These are phyloP conservation scores for Fistulinella cinereoalba DNA, from an alignment of 1,284 basidiomycete species.

Conservation along the genomic window DNA sequence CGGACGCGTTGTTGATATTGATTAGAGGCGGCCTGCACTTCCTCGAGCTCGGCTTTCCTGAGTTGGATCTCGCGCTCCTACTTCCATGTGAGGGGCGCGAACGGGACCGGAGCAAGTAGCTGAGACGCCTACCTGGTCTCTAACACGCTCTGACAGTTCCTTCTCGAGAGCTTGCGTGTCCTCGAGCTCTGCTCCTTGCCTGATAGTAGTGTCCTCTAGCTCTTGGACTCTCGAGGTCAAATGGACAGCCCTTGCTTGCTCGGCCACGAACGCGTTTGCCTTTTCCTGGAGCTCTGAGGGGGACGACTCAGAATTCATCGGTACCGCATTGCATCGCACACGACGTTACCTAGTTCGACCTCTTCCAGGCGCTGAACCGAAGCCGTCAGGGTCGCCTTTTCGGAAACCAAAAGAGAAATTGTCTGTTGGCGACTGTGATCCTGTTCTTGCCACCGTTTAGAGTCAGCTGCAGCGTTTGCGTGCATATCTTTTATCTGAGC, in stretches of 20 bases:
- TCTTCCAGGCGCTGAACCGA: conserved; percentile 52
- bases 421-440: conserved; percentile 59
- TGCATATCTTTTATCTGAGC: conserved; percentile 20
- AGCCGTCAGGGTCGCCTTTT: conserved; percentile 58
- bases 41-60: conserved; percentile 49
- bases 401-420: conserved; percentile 64
- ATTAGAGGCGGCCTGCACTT: conserved; percentile 52
- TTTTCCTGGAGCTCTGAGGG: conserved; percentile 50
- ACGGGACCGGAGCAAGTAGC: no score
- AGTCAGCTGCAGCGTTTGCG: conserved; percentile 9
- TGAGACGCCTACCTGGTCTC: conserved; percentile 62
- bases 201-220: conserved; percentile 39
- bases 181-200: conserved; percentile 42
- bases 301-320: no score
- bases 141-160: conserved; percentile 52
- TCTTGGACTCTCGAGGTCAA: conserved; percentile 44
- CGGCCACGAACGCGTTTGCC: conserved; percentile 42
- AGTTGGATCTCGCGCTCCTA: conserved; percentile 74
- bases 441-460: conserved; percentile 30
- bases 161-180: conserved; percentile 43
- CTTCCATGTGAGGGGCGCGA: conserved; percentile 1
- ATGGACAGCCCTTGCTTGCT: conserved; percentile 38
- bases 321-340: no score
- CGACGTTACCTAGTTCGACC: conserved; percentile 55
- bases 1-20: conserved; percentile 55